Conservation (phyloP, 805 yeast species). For the Millerozyma miso region DNA sequence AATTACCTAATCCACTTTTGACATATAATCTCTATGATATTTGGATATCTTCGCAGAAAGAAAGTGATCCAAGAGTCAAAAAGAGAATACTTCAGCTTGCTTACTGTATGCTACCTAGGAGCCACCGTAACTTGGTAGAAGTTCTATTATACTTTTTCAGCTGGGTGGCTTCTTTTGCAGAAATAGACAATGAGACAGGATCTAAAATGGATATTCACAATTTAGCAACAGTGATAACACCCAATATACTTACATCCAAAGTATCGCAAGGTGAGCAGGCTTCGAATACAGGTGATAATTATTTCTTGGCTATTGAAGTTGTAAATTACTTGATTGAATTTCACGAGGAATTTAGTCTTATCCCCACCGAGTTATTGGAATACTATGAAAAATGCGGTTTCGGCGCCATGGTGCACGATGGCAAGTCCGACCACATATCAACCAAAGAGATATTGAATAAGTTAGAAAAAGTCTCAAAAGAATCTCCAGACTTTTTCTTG, state of each 20-base stretch:
- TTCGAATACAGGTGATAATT: constrained; percentile 55
- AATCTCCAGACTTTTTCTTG: constrained; percentile 26
- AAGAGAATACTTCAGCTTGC: constrained; percentile 57
- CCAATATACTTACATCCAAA: constrained; percentile 73
- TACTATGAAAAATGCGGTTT: constrained; percentile 47
- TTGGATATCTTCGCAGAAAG: constrained; percentile 68
- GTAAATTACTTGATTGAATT: constrained; percentile 77
- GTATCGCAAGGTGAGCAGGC: constrained; percentile 26
- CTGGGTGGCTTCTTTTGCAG: constrained; percentile 96
- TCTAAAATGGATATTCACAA: constrained; percentile 97
- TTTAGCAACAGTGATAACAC: constrained; percentile 92
- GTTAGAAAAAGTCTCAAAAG: constrained; percentile 29
- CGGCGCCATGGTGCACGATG: constrained; percentile 14
- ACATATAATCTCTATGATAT: constrained; percentile 70
- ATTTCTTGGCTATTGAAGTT: constrained; percentile 87
- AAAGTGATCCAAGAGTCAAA: constrained; percentile 42
- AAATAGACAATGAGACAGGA: constrained; percentile 77
- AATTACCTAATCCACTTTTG: constrained; percentile 86
- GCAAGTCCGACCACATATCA: constrained; percentile 15
- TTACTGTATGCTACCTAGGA: constrained; percentile 74
- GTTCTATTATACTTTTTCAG: constrained; percentile 79
- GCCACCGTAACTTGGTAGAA: constrained; percentile 81
- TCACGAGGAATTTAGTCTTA: constrained; percentile 72
- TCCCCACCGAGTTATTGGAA: constrained; percentile 62
- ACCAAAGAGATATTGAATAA: constrained; percentile 35